These are phyloP conservation scores for Smallanthus sonchifolius DNA, from an alignment of 129 eudicot genomes.

Conservation along the genomic window DNA sequence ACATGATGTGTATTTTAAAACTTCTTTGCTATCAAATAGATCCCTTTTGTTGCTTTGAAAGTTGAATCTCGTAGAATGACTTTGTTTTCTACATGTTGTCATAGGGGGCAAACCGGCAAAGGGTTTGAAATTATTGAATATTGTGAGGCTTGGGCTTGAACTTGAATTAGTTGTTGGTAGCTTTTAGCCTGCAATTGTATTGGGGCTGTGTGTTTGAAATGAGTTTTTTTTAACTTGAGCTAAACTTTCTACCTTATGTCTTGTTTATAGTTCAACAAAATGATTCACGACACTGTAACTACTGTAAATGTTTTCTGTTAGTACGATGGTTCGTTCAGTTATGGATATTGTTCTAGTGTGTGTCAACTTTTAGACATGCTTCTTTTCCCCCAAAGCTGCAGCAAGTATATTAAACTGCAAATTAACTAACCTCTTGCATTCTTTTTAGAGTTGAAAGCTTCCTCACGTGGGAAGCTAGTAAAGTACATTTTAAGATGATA, in stretches of 20 bases:
- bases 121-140: neutral
- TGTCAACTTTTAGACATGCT: neutral
- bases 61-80: neutral
- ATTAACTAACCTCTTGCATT: neutral
- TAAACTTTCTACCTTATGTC: neutral
- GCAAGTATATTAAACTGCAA: constrained; percentile 5
- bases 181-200: neutral
- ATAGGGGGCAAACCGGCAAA: neutral
- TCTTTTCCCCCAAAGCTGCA: neutral
- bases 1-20: constrained; percentile 1
- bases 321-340: neutral
- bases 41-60: neutral
- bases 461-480: neutral
- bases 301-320: neutral
- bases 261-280: neutral
- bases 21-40: neutral
- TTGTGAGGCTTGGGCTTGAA: neutral
- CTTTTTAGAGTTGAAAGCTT: neutral
- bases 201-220: neutral
- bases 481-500: neutral
- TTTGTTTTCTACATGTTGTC: neutral
- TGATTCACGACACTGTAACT: neutral
- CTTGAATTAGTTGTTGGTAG: neutral
- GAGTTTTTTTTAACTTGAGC: constrained; percentile 6
- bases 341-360: neutral